Base-by-base conservation (phyloP, 2,329 filamentous ascomycete genomes). In the Cercospora citrullina region DNA sequence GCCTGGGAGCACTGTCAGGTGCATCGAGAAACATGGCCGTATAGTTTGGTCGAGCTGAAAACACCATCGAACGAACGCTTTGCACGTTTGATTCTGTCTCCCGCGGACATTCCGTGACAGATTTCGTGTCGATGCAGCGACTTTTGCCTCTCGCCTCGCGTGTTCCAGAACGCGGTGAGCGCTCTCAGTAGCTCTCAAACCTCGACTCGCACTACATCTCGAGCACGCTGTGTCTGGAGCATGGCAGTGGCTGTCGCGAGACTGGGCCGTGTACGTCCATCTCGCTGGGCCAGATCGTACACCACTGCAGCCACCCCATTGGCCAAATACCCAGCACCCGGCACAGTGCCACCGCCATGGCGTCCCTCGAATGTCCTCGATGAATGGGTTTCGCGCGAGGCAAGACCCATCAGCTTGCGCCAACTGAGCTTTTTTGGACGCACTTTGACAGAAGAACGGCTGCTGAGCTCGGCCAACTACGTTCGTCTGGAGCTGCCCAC, bases 341-440 rank as follows among this genome's bases (percentile, higher is more conserved):
- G 70, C 64, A 68, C 71, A 42, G 57, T 72, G 6, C 83, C 83
- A 60, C 86, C 87, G 2, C 82, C 84, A 75, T 89, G 87, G 86
- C 80, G 86, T 61, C 86, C 87, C 57, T 85, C 85, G 45, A 84
- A 84, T 21, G 83, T 85, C 39, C 80, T 89, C 62, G 87, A 89
- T 78, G 86, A 89, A 84, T 98, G 94, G 93, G 94, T 97, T 63
- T 90, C 91, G 71, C 92, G 91, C 76, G 93, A 97, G 78, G 94
- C 94, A 60, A 88, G 93, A 63, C 95, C 95, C n/a, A 97, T 99
- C 78, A 97, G 93, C 81, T 83, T 99, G 75, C 91, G 95, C 67
- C 95, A 98, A 81, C 87, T 99, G 75, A 98, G 96, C 82, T 96
- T 98, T 76, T 99, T 98, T 80, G 95, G 95, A 31, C 90, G 95